phyloP scores from a whole-genome alignment of 495 filamentous ascomycete genomes.

The Hypomontagnella submonticulosa region DNA sequence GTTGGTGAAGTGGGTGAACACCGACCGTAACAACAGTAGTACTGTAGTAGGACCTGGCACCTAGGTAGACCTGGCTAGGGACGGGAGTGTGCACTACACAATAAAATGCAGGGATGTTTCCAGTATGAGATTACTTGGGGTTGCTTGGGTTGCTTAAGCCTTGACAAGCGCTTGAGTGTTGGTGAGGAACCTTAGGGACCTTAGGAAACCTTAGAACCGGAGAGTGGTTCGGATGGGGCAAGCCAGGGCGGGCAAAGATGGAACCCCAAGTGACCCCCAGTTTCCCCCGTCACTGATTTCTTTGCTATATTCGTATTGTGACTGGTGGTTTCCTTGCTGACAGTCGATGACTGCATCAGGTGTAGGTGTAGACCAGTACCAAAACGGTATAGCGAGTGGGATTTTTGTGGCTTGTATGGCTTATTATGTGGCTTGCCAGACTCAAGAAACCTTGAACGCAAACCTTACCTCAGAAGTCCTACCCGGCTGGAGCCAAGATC shows the following conservation, averaged over 20 bases:
- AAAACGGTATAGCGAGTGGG: not conserved
- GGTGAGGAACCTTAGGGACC: constrained; percentile 29
- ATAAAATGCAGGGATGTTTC: constrained; percentile 36
- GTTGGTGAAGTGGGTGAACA: constrained; percentile 40
- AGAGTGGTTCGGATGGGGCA: constrained; percentile 36
- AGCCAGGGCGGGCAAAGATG: constrained; percentile 36
- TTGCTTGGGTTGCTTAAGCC: constrained; percentile 16
- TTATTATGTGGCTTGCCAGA: not conserved
- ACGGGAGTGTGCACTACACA: constrained; percentile 5
- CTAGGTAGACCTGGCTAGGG: not conserved
- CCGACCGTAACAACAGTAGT: constrained; percentile 11
- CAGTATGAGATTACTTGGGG: constrained; percentile 6
- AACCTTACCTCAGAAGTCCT: no score
- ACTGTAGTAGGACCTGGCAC: no score
- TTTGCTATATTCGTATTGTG: constrained; percentile 10
- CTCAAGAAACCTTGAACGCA: no score
- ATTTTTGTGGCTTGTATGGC: constrained; percentile 20
- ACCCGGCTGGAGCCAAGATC: constrained; percentile 1
- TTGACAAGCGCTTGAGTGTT: constrained; percentile 17
- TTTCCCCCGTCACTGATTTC: not conserved
- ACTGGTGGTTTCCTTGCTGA: not conserved
- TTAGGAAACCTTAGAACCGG: constrained; percentile 22
- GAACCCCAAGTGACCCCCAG: constrained; percentile 26
- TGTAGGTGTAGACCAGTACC: not conserved
- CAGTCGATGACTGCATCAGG: not conserved